Base-by-base conservation (phyloP, 2,329 filamentous ascomycete genomes). In the Colletotrichum tamarilloi region DNA sequence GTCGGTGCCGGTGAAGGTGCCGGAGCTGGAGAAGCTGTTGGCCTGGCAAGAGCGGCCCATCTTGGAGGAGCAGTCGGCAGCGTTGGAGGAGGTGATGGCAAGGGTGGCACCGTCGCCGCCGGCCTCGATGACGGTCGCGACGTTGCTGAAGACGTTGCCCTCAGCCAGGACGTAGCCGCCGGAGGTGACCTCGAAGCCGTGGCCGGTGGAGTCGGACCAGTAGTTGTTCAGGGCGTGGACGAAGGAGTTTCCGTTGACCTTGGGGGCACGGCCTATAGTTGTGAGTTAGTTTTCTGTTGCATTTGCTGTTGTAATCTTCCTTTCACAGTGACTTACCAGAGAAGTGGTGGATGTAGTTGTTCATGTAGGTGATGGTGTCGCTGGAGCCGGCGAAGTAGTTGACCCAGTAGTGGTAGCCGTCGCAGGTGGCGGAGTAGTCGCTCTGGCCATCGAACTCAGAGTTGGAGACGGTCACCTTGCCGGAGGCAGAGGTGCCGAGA, bases 171-270 rank as follows among this genome's bases (percentile, higher is more conserved):
- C 85, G 75, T 82, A 82, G 63, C 76, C 82, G 62, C 84, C 84
- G 7, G 78, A 62, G 68, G 82, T 82, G 67, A 86, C 80, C 81
- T 90, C 90, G 78, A 91, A 91, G 22, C 88, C 87, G 81, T 91
- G 90, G 57, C 86, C 87, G 24, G 81, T 79, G 80, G 86, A 87
- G 77, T 86, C 84, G 78, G 88, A 84, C 83, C 85, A 91, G 85
- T 87, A 90, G 85, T 91, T 91, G 86, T 91, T 91, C 79, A 90
- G 87, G 62, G 87, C 88, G 81, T 92, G 90, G 68, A 92, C 80
- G 26, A 85, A 82, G 62, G 90, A 85, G 68, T 89, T 89, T 80
- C 88, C 87, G 46, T 84, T 84, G 42, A 91, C 83, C 83, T 91
- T 90, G 77, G 89, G 90, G 22, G 84, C 82, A 73, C 89, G 89